Evolutionary conservation across 768 basidiomycete species (phyloP), one percentile per base, ranked within the genome.

Genomic region (Auriscalpium microsporum): DNA sequence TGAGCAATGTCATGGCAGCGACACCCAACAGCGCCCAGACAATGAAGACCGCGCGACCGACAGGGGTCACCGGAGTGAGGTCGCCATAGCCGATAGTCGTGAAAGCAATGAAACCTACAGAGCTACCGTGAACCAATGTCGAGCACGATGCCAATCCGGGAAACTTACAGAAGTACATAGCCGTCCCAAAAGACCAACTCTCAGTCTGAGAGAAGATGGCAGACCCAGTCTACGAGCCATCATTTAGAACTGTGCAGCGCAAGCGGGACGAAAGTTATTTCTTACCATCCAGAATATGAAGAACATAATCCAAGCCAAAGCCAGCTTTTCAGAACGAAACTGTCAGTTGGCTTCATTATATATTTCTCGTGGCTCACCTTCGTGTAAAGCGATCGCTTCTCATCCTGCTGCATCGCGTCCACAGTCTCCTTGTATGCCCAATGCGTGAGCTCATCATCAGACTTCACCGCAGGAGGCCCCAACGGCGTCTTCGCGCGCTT

Each of bases 51-150:
- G 85, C 80, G 21, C 87, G 80, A 10, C 89, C 90, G 3, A 84
- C 80, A 10, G 84, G 79, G 0, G 85, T 82, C 50, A 66, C 64
- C 0, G 87, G 88, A 0, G 78, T 59, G 13, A 75, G 71, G 62
- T 90, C 88, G n/a, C 84, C 83, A 59, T 83, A 87, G 13, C 88
- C 89, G 33, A 90, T 82, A 1, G 85, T 88, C 0, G 80, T 80
- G 70, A 91, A 90, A 10, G 85, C 68, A 50, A 86, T 70, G 62
- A 87, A 84, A 64, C 87, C 87, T 88, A 57, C 35, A 2, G 23
- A 46, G 8, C 42, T 47, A 49, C 47, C 11, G 14, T 40, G 38
- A 53, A 10, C 44, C 23, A 23, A 35, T 14, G 48, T n/a, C 54
- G 23, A 50, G 36, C 9, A 51, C 13, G 7, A 35, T 6, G 38